These are phyloP conservation scores for Abrus precatorius DNA, from an alignment of 306 rosid genomes.

Conservation along the genomic window DNA sequence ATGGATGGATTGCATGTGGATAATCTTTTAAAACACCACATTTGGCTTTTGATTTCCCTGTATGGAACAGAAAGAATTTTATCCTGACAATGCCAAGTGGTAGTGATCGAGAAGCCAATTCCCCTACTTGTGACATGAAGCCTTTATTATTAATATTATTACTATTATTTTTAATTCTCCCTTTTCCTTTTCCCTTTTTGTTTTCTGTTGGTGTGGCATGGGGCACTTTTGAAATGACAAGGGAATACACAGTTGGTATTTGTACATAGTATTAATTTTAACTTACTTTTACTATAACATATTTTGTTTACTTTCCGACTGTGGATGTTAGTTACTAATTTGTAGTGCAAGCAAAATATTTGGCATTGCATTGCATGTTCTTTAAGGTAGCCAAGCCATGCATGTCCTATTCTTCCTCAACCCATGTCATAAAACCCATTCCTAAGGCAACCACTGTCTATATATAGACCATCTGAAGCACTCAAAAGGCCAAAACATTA, in stretches of 20 bases:
- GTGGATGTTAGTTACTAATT: constrained; percentile 44
- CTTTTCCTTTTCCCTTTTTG: constrained; percentile 14
- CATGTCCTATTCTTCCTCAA: constrained; percentile 55
- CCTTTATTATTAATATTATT: background rate
- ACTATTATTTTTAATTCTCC: background rate
- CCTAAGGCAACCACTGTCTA: constrained; percentile 48
- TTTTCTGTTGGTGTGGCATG: constrained; percentile 37
- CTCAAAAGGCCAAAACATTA: constrained; percentile 45
- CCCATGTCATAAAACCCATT: constrained; percentile 64
- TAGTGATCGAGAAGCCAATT: constrained; percentile 50
- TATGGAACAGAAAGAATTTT: constrained; percentile 59
- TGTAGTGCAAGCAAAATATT: constrained; percentile 51
- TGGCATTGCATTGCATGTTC: constrained; percentile 56
- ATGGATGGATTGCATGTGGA: constrained; percentile 51
- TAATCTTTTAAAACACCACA: constrained; percentile 59
- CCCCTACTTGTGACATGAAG: constrained; percentile 50
- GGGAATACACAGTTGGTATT: constrained; percentile 41
- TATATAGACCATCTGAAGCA: constrained; percentile 43
- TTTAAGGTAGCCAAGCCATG: constrained; percentile 42
- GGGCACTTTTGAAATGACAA: constrained; percentile 49
- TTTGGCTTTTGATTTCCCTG: constrained; percentile 42
- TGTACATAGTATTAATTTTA: constrained; percentile 19
- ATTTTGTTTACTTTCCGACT: constrained; percentile 31
- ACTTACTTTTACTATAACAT: constrained; percentile 17
- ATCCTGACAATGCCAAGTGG: constrained; percentile 66